These are phyloP conservation scores for Calendula officinalis DNA, from an alignment of 129 eudicot species.

Conservation along the genomic window DNA sequence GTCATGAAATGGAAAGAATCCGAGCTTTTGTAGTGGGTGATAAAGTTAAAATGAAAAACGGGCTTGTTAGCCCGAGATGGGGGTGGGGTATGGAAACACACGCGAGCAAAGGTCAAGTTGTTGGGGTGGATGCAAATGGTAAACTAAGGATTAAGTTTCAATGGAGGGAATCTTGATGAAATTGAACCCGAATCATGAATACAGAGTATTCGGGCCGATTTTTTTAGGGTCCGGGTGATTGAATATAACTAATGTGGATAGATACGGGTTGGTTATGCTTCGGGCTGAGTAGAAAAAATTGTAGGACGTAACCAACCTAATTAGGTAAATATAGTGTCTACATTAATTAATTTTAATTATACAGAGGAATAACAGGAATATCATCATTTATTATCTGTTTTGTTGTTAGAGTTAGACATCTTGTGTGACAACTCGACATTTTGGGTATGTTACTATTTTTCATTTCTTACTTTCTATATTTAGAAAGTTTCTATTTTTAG, in stretches of 20 bases:
- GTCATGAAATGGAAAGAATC: conserved; percentile 62
- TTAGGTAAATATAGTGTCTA: conserved; percentile 39
- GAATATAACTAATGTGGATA: conserved; percentile 27
- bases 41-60: conserved; percentile 65
- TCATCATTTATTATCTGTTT: conserved; percentile 23
- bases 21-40: conserved; percentile 72
- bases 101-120: conserved; percentile 85
- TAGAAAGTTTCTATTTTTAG: no score
- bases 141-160: conserved; percentile 83
- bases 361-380: conserved; percentile 19
- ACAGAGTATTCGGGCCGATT: conserved; percentile 25
- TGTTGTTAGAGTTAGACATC: conserved; percentile 24
- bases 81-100: conserved; percentile 99
- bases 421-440: no score
- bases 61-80: conserved; percentile 78
- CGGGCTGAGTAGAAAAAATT: conserved; percentile 11
- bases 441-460: no score
- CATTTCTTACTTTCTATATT: no score
- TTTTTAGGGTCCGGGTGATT: conserved; percentile 30
- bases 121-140: conserved; percentile 95
- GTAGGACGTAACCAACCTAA: conserved; percentile 29
- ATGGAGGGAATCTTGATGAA: conserved; percentile 80
- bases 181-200: conserved; percentile 23
- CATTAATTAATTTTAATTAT: conserved; percentile 23
- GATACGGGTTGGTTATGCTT: conserved; percentile 13